Conservation (phyloP, 2,329 filamentous ascomycete species). For the Gnomoniopsis sp. region DNA sequence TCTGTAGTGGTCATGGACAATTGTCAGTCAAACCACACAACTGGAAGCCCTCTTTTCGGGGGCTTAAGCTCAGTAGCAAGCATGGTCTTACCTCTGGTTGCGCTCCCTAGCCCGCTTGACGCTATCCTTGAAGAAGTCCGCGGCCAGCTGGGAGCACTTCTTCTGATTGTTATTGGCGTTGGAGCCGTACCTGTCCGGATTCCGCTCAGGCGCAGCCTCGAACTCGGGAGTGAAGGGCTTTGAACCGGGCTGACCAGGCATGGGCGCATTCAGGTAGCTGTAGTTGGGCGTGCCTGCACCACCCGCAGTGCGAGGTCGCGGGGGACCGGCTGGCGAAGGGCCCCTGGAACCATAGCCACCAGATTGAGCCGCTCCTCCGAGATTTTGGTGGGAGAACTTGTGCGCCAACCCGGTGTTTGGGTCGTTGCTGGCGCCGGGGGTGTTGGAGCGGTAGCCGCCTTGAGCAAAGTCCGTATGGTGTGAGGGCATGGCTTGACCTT, state of each 20-base stretch:
- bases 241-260: slow-evolving; percentile 53
- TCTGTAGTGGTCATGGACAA: slow-evolving; percentile 42
- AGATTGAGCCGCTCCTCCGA: slow-evolving; percentile 68
- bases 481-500: slow-evolving; percentile 42
- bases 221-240: slow-evolving; percentile 64
- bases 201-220: slow-evolving; percentile 75
- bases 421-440: slow-evolving; percentile 65
- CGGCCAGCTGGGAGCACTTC: slow-evolving; percentile 67
- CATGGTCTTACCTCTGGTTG: slow-evolving; percentile 72
- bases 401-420: slow-evolving; percentile 88
- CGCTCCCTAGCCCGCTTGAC: slow-evolving; percentile 93
- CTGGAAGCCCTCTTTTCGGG: too few relatives aligned
- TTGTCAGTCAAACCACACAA: neutral
- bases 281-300: slow-evolving; percentile 59
- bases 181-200: slow-evolving; percentile 72
- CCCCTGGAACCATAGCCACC: slow-evolving; percentile 67
- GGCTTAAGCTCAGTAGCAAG: neutral
- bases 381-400: slow-evolving; percentile 95
- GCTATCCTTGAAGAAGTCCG: slow-evolving; percentile 97
- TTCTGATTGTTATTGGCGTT: slow-evolving; percentile 68
- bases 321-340: slow-evolving; percentile 56
- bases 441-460: slow-evolving; percentile 44
- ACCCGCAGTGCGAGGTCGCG: slow-evolving; percentile 82
- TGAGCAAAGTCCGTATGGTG: slow-evolving; percentile 38
- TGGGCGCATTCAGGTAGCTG: slow-evolving; percentile 65